Percentiles rank a stretch among this genome's conserved stretches.
These are phyloP conservation scores for Dipodascopsis uninucleata DNA, from an alignment of 805 yeast species.

Conservation along the genomic window DNA sequence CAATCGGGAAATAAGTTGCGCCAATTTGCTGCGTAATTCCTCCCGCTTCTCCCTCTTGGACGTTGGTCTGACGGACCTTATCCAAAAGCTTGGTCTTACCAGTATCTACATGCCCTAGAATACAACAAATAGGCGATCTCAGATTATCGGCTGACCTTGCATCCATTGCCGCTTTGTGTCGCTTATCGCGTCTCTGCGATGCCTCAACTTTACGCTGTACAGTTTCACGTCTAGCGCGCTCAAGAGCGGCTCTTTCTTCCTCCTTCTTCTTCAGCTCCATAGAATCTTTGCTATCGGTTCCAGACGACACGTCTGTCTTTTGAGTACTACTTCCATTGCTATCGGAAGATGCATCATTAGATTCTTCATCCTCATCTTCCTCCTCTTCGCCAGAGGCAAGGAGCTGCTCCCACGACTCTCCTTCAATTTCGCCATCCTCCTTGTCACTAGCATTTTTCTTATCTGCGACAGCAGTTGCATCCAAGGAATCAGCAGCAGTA, in stretches of 20 bases:
- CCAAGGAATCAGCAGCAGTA: conserved; percentile 44
- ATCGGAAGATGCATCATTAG: conserved; percentile 25
- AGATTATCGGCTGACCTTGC: conserved; percentile 50
- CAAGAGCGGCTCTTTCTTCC: conserved; percentile 27
- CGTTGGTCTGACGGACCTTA: conserved; percentile 96
- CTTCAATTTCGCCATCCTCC: conserved; percentile 18
- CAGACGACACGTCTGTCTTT: conserved; percentile 32
- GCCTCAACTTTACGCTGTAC: conserved; percentile 38
- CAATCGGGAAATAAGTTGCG: conserved; percentile 98
- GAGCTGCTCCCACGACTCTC: conserved; percentile 29
- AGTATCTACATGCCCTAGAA: conserved; percentile 98
- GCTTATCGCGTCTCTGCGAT: conserved; percentile 40
- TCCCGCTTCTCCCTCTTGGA: conserved; percentile 99
- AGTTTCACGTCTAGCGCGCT: conserved; percentile 30
- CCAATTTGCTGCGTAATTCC: conserved; percentile 99
- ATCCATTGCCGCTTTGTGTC: conserved; percentile 38
- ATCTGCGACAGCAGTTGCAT: too few species aligned
- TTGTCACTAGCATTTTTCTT: conserved; percentile 12
- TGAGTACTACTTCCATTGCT: conserved; percentile 31
- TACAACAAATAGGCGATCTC: conserved; percentile 99
- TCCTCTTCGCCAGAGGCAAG: conserved; percentile 33
- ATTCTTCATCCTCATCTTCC: conserved; percentile 18
- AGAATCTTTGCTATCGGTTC: conserved; percentile 36
- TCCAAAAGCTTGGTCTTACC: conserved; percentile 98
- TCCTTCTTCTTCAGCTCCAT: conserved; percentile 35